Conservation (phyloP, 305 asterid species). For the Plantago lanceolata region DNA sequence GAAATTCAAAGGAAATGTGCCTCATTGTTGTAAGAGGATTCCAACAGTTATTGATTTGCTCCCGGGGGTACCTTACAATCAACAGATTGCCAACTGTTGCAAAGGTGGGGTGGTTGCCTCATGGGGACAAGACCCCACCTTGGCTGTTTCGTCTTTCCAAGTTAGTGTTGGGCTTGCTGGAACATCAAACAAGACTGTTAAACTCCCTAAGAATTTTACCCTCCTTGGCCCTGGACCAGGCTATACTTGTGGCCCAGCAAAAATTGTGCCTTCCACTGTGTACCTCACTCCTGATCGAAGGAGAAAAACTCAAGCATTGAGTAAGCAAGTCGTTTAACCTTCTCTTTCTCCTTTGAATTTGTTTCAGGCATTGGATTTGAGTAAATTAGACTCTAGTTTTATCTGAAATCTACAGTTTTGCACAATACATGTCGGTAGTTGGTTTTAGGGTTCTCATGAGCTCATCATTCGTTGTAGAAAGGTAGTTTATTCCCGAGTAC, state of each 20-base stretch:
- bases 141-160: conserved; percentile 61
- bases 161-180: conserved; percentile 71
- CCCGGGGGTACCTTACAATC: conserved; percentile 84
- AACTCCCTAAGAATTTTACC: conserved; percentile 62
- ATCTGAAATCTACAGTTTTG: too few relatives aligned
- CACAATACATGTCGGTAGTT: too few relatives aligned
- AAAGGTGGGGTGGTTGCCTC: conserved; percentile 76
- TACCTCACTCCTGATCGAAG: conserved; percentile 54
- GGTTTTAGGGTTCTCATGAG: too few relatives aligned
- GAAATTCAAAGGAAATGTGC: conserved; percentile 68
- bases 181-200: conserved; percentile 73
- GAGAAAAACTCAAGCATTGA: conserved; percentile 68
- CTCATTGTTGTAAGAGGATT: conserved; percentile 66
- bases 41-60: conserved; percentile 68
- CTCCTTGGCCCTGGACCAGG: conserved; percentile 78
- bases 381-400: neutral
- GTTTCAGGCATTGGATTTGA: neutral
- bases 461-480: too few relatives aligned
- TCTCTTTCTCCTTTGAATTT: neutral
- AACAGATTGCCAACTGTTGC: conserved; percentile 75
- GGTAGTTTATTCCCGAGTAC: too few relatives aligned
- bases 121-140: conserved; percentile 78
- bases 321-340: conserved; percentile 29
- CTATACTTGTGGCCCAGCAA: conserved; percentile 80
- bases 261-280: conserved; percentile 63